Percentiles rank a stretch among this genome's conserved stretches.
These are phyloP conservation scores for Wallacemonas collosoma DNA, from an alignment of 208 protist genomes.

Conservation along the genomic window DNA sequence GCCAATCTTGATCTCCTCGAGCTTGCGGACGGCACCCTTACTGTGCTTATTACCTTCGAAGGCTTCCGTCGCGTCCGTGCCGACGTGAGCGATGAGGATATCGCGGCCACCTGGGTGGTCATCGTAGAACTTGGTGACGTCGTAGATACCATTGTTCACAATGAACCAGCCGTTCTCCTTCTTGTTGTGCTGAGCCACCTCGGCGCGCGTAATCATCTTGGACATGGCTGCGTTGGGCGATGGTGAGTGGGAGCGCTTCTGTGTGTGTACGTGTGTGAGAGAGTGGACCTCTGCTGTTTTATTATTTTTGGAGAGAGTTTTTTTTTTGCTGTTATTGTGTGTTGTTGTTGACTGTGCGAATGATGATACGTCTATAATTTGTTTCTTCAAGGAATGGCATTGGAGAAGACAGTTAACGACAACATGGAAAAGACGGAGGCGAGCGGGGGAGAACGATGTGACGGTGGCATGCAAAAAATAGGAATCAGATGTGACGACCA, in stretches of 20 bases:
- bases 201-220: slow-evolving; percentile 36
- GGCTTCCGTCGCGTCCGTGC: slow-evolving; percentile 69
- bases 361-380: not conserved
- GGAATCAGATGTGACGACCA: no score
- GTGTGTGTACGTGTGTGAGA: not conserved
- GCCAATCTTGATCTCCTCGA: slow-evolving; percentile 56
- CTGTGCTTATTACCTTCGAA: slow-evolving; percentile 79
- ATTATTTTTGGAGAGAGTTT: not conserved
- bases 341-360: slow-evolving; percentile 4
- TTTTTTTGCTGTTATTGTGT: not conserved
- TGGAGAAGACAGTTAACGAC: no score
- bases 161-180: slow-evolving; percentile 72
- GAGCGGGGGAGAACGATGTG: no score
- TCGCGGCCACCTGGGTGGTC: slow-evolving; percentile 83
- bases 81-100: slow-evolving; percentile 67
- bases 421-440: no score
- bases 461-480: no score
- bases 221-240: slow-evolving; percentile 19
- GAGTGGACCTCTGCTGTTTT: not conserved
- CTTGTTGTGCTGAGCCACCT: slow-evolving; percentile 67
- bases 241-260: not conserved
- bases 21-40: slow-evolving; percentile 37
- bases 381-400: no score
- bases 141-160: slow-evolving; percentile 76
- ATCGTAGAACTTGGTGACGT: slow-evolving; percentile 78